Evolutionary conservation across 345 rosid species (phyloP), one percentile per base, ranked within the genome.

Genomic region (Noccaea bulbosa): DNA sequence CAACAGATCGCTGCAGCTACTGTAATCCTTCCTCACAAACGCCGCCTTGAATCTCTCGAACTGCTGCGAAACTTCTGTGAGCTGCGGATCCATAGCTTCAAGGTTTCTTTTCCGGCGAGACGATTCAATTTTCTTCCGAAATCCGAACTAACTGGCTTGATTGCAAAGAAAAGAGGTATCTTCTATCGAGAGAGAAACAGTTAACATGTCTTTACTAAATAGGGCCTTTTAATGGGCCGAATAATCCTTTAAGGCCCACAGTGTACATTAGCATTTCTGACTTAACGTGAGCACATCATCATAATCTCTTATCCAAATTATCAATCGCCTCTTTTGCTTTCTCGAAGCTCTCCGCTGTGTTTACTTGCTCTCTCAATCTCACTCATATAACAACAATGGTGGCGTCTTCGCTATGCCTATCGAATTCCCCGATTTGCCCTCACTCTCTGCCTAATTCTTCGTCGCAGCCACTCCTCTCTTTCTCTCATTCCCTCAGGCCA

Each of bases 31-130:
- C 80, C 99, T 83, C 39, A 82, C 71, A 20, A 83, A 79, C 0
- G 97, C 92, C 2, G 99, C 97, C 69, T 92, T 92, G 80, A 88
- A 86, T 51, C 96, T 87, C 79, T 86, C 90, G 76, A 95, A 92
- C 44, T 80, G 85, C 85, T 92, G 98, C 12, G 89, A 85, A 2
- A 86, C 86, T 80, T 95, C 98, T 0, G 86, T 82, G 6, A 85
- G 77, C 83, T 86, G 91, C 34, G 91, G 93, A 88, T 95, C 98
- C 99, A 95, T 95, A 6, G 50, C 77, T 65, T 32, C 11, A 4
- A 59, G 41, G 64, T 40, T 16, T 24, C 17, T 33, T 33, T 2
- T 44, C 35, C 65, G 5, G 32, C 61, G 62, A 35, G 52, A 68
- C 52, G 69, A 58, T 60, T 34, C 45, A 3, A 3, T 24, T 15